Conservation (phyloP, 2,329 filamentous ascomycete species). For the Nectriaceae sp. region DNA sequence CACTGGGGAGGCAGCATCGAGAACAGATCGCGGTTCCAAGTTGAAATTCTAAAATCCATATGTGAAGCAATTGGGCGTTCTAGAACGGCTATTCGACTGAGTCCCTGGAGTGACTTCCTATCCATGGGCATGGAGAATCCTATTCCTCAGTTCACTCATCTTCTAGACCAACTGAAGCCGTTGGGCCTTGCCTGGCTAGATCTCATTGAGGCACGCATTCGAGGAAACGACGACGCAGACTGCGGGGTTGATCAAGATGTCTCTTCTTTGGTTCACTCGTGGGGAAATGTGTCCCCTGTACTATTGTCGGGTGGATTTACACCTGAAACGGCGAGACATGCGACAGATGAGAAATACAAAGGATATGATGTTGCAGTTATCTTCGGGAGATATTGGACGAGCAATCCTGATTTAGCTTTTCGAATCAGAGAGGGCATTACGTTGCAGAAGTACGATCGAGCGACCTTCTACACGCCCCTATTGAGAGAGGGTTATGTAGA, state of each 20-base stretch:
- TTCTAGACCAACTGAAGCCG: slow-evolving; percentile 51
- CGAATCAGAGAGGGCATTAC: slow-evolving; percentile 28
- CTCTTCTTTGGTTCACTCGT: background rate
- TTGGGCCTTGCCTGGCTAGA: slow-evolving; percentile 63
- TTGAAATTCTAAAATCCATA: slow-evolving; percentile 48
- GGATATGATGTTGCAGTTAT: slow-evolving; percentile 7
- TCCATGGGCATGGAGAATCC: slow-evolving; percentile 65
- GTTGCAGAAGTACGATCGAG: slow-evolving; percentile 29
- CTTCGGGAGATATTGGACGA: slow-evolving; percentile 33
- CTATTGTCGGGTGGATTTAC: background rate
- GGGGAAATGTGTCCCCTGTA: background rate
- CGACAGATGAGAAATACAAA: background rate
- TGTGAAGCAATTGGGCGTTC: slow-evolving; percentile 49
- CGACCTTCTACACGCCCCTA: slow-evolving; percentile 30
- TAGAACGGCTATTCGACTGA: slow-evolving; percentile 57
- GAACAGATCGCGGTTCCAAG: slow-evolving; percentile 53
- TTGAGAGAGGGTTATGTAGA: slow-evolving; percentile 4
- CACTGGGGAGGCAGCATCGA: slow-evolving; percentile 53
- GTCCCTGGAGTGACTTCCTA: slow-evolving; percentile 62
- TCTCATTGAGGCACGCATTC: slow-evolving; percentile 55
- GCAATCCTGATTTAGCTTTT: slow-evolving; percentile 34
- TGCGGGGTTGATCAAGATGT: background rate
- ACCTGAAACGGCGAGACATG: background rate
- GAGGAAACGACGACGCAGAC: background rate
- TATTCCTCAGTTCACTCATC: slow-evolving; percentile 61